These are phyloP conservation scores for Anacardium occidentale DNA, from an alignment of 345 rosid species.

Conservation along the genomic window DNA sequence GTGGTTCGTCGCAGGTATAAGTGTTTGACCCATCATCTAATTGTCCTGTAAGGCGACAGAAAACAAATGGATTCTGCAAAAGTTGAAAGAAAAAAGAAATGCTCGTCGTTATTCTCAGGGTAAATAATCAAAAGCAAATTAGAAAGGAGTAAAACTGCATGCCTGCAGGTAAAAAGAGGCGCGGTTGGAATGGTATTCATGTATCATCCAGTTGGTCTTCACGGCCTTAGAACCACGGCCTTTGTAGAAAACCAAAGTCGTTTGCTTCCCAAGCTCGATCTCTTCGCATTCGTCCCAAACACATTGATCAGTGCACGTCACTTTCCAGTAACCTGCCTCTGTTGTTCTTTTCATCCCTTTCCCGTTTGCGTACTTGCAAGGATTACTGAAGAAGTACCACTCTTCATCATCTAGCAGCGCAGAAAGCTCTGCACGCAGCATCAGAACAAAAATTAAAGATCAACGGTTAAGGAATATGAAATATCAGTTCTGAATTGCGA, in stretches of 20 bases:
- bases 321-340: slow-evolving; percentile 38
- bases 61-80: background rate
- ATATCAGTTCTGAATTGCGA: background rate
- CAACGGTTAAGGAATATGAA: background rate
- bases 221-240: slow-evolving; percentile 1
- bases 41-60: slow-evolving; percentile 2
- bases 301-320: slow-evolving; percentile 29
- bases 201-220: slow-evolving; percentile 13
- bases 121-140: too few species aligned
- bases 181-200: background rate
- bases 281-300: slow-evolving; percentile 18
- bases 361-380: slow-evolving; percentile 14
- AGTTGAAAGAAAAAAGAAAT: too few species aligned
- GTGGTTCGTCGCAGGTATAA: background rate
- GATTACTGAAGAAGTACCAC: slow-evolving; percentile 39
- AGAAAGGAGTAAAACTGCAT: background rate
- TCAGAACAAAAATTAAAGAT: too few species aligned
- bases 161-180: background rate
- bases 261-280: slow-evolving; percentile 36
- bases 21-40: background rate
- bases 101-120: too few species aligned
- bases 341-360: slow-evolving; percentile 30
- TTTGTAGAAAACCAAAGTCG: slow-evolving; percentile 33
- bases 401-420: slow-evolving; percentile 14
- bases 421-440: background rate